Evolutionary conservation across 768 basidiomycete genomes (phyloP).

Genomic region (Lentinula aciculospora): DNA sequence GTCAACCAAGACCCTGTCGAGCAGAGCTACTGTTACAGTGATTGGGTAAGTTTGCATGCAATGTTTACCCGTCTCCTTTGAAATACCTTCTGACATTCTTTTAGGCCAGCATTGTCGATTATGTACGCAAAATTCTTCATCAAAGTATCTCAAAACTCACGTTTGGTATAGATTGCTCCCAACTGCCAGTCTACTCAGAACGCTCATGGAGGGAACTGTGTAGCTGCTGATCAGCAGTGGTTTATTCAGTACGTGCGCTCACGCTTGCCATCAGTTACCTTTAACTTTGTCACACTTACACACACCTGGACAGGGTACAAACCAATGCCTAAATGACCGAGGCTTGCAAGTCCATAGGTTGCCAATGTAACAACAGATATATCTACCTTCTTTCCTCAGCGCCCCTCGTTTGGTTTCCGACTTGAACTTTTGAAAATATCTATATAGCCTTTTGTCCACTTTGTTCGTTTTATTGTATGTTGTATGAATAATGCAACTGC

Average conservation of each 20-base stretch:
- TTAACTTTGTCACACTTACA: too few relatives aligned
- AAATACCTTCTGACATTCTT: neutral
- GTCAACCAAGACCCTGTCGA: conserved; percentile 35
- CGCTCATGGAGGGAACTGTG: conserved; percentile 44
- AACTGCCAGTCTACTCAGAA: conserved; percentile 45
- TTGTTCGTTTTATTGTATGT: too few relatives aligned
- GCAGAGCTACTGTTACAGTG: conserved; percentile 39
- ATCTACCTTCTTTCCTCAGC: too few relatives aligned
- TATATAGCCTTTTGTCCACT: too few relatives aligned
- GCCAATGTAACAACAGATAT: too few relatives aligned
- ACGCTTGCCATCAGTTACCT: neutral
- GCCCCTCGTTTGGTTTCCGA: too few relatives aligned
- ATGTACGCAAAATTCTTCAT: too few relatives aligned
- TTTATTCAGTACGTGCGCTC: conserved; percentile 38
- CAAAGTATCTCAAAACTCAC: too few relatives aligned
- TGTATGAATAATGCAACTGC: too few relatives aligned
- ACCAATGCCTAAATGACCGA: neutral
- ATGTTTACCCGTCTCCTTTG: neutral
- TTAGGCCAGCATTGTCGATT: conserved; percentile 1
- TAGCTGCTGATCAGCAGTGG: conserved; percentile 39
- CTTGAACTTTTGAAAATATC: too few relatives aligned
- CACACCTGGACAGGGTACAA: neutral
- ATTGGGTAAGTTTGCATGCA: conserved; percentile 30
- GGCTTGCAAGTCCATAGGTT: too few relatives aligned
- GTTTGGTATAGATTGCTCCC: conserved; percentile 18